phyloP scores from a whole-genome alignment of 75 land plant species.

The Picea glauca region DNA sequence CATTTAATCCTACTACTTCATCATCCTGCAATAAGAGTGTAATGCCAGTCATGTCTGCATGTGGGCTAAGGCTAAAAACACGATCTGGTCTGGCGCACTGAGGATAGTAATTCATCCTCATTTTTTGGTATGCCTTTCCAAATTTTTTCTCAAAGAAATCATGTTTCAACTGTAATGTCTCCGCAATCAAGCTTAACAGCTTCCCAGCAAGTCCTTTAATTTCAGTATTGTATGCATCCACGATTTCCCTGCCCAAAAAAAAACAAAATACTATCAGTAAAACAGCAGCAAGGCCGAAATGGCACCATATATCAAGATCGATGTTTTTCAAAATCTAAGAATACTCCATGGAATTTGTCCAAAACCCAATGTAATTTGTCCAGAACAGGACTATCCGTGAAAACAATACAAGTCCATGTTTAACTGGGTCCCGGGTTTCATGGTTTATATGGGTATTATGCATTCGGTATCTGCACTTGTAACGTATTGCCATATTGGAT shows the following conservation, averaged over 20 bases:
- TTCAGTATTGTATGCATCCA: neutral
- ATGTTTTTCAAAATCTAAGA: too few relatives aligned
- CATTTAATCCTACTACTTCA: constrained; percentile 32
- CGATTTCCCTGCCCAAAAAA: neutral
- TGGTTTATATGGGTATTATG: too few relatives aligned
- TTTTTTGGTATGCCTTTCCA: constrained; percentile 8
- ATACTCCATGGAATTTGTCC: too few relatives aligned
- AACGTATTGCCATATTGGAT: too few relatives aligned
- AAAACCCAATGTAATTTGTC: too few relatives aligned
- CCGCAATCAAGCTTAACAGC: constrained; percentile 23
- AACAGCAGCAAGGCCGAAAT: too few relatives aligned
- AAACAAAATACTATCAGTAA: too few relatives aligned
- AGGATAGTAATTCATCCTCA: constrained; percentile 49
- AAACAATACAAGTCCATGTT: too few relatives aligned
- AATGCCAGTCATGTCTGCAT: constrained; percentile 28
- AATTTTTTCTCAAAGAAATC: constrained; percentile 29
- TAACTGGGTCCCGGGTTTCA: too few relatives aligned
- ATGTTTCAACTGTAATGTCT: constrained; percentile 26
- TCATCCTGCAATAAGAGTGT: constrained; percentile 36
- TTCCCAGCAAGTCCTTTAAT: neutral
- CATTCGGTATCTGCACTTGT: too few relatives aligned
- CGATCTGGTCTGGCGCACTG: constrained; percentile 29
- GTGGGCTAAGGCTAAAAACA: constrained; percentile 37
- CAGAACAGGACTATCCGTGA: too few relatives aligned
- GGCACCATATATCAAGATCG: too few relatives aligned